phyloP scores from a whole-genome alignment of 306 rosid genomes.

The Boehmeria nivea region DNA sequence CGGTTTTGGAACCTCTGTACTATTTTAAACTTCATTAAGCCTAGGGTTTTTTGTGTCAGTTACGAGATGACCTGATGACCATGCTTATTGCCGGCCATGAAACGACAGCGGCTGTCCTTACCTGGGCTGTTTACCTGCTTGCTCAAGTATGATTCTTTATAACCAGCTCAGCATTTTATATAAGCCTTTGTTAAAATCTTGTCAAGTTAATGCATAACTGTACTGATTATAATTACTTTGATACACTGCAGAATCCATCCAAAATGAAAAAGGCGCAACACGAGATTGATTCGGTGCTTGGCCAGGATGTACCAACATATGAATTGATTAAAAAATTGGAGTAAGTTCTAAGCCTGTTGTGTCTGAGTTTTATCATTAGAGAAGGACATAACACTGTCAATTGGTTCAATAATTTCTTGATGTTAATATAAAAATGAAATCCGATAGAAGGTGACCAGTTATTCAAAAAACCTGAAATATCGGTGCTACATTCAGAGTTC shows the following conservation, averaged over 20 bases:
- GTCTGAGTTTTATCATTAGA: not conserved
- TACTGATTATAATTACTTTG: conserved; percentile 16
- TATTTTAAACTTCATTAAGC: too few relatives aligned
- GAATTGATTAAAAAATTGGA: conserved; percentile 63
- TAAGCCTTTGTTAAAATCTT: too few relatives aligned
- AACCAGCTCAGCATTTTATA: too few relatives aligned
- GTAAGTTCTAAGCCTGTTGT: conserved; percentile 40
- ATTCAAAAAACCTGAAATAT: too few relatives aligned
- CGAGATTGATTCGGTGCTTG: conserved; percentile 80
- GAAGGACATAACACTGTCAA: too few relatives aligned
- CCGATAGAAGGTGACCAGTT: not conserved
- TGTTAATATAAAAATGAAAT: not conserved
- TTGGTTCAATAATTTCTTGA: not conserved
- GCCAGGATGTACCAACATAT: conserved; percentile 49
- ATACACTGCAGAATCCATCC: conserved; percentile 56
- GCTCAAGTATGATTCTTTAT: conserved; percentile 67
- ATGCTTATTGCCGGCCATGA: conserved; percentile 99
- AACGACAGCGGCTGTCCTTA: conserved; percentile 97
- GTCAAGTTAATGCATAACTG: too few relatives aligned
- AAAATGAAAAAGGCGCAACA: conserved; percentile 89
- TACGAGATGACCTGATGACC: conserved; percentile 96
- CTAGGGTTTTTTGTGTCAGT: conserved; percentile 35
- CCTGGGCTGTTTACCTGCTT: conserved; percentile 92
- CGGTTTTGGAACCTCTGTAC: too few relatives aligned
- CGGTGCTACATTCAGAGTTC: too few relatives aligned